Conservation (phyloP, 2,329 filamentous ascomycete species). For the Ascochyta lentis region DNA sequence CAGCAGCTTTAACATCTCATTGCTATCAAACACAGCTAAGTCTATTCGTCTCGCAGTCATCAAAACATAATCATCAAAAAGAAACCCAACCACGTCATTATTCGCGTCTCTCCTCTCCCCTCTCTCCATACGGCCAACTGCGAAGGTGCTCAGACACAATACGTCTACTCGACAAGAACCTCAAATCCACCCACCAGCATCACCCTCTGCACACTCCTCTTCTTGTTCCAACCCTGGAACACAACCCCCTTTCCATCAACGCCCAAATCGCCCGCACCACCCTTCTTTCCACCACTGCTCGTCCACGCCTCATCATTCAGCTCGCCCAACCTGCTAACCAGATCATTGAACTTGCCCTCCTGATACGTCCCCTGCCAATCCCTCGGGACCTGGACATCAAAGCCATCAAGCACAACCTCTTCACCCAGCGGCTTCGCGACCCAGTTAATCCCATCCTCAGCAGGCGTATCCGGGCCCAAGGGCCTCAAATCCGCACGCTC, state of each 20-base stretch:
- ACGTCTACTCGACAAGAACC: slow-evolving; percentile 9
- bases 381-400: slow-evolving; percentile 33
- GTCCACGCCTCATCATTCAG: slow-evolving; percentile 27
- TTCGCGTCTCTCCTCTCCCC: background rate
- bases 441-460: slow-evolving; percentile 21
- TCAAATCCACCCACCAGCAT: slow-evolving; percentile 9
- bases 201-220: slow-evolving; percentile 10
- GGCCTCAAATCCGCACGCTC: slow-evolving; percentile 38
- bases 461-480: slow-evolving; percentile 29
- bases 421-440: slow-evolving; percentile 30
- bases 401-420: slow-evolving; percentile 39
- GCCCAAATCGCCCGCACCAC: slow-evolving; percentile 27
- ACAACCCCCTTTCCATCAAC: slow-evolving; percentile 31
- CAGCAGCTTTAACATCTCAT: background rate
- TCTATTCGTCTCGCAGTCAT: slow-evolving; percentile 1
- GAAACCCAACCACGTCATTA: background rate
- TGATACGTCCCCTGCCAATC: slow-evolving; percentile 37
- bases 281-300: slow-evolving; percentile 22
- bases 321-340: slow-evolving; percentile 26
- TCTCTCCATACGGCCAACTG: background rate
- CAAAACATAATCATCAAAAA: background rate
- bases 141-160: background rate
- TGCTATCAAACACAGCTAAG: background rate
- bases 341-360: slow-evolving; percentile 21
- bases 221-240: slow-evolving; percentile 23